Evolutionary conservation across 2,329 filamentous ascomycete genomes (phyloP).

Genomic region (Chrysoporthe cubensis): DNA sequence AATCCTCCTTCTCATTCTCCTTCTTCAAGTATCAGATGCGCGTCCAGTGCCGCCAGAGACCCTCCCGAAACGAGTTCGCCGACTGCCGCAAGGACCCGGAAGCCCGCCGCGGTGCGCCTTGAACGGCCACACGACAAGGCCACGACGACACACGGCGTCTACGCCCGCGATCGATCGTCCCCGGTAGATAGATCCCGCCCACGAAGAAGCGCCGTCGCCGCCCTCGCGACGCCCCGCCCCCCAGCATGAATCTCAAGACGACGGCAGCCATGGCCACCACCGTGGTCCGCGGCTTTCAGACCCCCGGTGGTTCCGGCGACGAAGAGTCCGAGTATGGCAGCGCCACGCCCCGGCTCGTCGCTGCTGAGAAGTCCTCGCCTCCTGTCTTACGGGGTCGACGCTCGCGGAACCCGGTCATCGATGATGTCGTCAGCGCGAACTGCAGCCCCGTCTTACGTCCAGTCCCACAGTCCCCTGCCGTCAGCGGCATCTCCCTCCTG

Average conservation of each 20-base stretch:
- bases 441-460: conserved; percentile 63
- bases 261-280: conserved; percentile 56
- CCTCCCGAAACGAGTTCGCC: conserved; percentile 53
- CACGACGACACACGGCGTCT: not conserved
- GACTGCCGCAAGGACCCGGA: conserved; percentile 61
- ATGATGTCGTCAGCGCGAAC: conserved; percentile 65
- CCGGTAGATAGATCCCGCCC: not conserved
- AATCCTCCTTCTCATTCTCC: conserved; percentile 45
- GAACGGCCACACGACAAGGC: conserved; percentile 37
- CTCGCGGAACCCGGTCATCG: conserved; percentile 46
- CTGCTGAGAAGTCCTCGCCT: conserved; percentile 30
- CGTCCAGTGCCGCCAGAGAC: conserved; percentile 53
- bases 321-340: conserved; percentile 58
- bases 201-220: not conserved
- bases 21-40: conserved; percentile 64
- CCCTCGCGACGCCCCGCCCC: conserved; percentile 2
- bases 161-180: not conserved
- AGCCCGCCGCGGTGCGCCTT: conserved; percentile 60
- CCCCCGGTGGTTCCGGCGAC: conserved; percentile 58
- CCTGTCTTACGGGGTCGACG: conserved; percentile 41
- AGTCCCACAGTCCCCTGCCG: conserved; percentile 51
- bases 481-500: conserved; percentile 80
- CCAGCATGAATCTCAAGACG: conserved; percentile 48
- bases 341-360: conserved; percentile 31
- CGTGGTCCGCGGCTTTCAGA: conserved; percentile 59